Percentiles rank a stretch among this genome's conserved stretches.
Evolutionary conservation across 2,329 filamentous ascomycete species (phyloP).

Genomic region (Dendrostoma leiphaemia): DNA sequence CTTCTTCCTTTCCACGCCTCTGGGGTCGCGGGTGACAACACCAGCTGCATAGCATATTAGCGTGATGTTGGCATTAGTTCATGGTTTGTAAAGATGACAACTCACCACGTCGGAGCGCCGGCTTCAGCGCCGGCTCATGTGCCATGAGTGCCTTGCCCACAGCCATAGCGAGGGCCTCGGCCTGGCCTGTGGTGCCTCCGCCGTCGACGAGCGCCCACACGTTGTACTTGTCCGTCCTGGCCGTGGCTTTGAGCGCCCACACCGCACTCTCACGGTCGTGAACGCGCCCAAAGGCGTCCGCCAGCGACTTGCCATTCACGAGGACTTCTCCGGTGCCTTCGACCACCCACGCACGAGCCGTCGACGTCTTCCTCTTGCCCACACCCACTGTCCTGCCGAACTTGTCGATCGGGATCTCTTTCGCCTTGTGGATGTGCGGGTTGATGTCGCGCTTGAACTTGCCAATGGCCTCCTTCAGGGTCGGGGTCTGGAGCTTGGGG

Average conservation of each 20-base stretch:
- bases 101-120: slow-evolving; percentile 84
- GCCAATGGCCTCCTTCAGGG: slow-evolving; percentile 63
- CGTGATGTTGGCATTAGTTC: not conserved
- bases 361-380: slow-evolving; percentile 84
- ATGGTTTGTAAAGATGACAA: slow-evolving; percentile 5
- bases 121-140: slow-evolving; percentile 91
- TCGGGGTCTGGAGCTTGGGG: slow-evolving; percentile 68
- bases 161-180: slow-evolving; percentile 88
- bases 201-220: slow-evolving; percentile 83
- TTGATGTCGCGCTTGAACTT: slow-evolving; percentile 75
- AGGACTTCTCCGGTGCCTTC: slow-evolving; percentile 89
- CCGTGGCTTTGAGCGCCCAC: slow-evolving; percentile 83
- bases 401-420: slow-evolving; percentile 67
- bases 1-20: slow-evolving; percentile 97
- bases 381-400: slow-evolving; percentile 77
- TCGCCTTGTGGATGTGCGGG: slow-evolving; percentile 62
- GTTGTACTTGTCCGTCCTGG: slow-evolving; percentile 93
- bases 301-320: slow-evolving; percentile 85
- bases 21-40: slow-evolving; percentile 84
- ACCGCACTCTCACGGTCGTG: slow-evolving; percentile 94
- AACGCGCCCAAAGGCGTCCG: slow-evolving; percentile 77
- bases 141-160: slow-evolving; percentile 83
- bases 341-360: slow-evolving; percentile 81
- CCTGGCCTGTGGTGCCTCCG: slow-evolving; percentile 91
- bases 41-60: slow-evolving; percentile 62